Base-by-base conservation (phyloP, 2,329 filamentous ascomycete genomes). In the Pestalotiopsis sp. region DNA sequence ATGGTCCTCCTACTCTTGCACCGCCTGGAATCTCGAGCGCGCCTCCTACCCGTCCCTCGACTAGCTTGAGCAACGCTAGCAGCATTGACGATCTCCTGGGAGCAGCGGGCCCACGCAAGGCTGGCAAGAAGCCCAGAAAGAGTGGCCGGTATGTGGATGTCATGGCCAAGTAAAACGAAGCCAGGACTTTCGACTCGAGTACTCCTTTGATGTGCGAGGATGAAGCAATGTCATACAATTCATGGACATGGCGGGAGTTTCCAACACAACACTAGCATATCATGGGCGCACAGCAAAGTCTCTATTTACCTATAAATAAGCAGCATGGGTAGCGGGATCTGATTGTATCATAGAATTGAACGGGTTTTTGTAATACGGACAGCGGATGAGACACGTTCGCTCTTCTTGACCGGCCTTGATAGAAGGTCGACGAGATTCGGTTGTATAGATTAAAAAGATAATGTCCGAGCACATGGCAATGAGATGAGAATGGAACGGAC, bases 31-130 rank as follows among this genome's bases (percentile, higher is more conserved):
- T 80, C 3, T 79, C 80, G 2, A 84, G 80, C 72, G 80, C 82
- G n/a, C 91, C 90, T 12, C 89, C 90, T 3, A 91, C 88, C 76
- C 84, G 92, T 70, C 94, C 94, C 4, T 81, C 89, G 5, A 97
- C 94, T 3, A 92, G 93, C 71, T 90, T 97, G 86, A 97, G 93
- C 80, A 94, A 93, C 77, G 93, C 94, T n/a, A 97, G 91, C 80
- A 96, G 92, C 74, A 97, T 99, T 77, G 96, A 99, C 75, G 96
- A 99, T 79, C 83, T 99, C 71, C 84, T 99, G 25, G 93, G 93
- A 4, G 90, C 92, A 4, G 89, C 92, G 3, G 88, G 86, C 38
- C 88, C 92, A 20, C 88, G 93, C 72, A 95, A 92, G 4, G 86
- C 86, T 0, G 82, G 76, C 72, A 92, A 89, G 79, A 93, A 92